These are phyloP conservation scores for Penicillium coffeae DNA, from an alignment of 495 filamentous ascomycete genomes.

Conservation along the genomic window DNA sequence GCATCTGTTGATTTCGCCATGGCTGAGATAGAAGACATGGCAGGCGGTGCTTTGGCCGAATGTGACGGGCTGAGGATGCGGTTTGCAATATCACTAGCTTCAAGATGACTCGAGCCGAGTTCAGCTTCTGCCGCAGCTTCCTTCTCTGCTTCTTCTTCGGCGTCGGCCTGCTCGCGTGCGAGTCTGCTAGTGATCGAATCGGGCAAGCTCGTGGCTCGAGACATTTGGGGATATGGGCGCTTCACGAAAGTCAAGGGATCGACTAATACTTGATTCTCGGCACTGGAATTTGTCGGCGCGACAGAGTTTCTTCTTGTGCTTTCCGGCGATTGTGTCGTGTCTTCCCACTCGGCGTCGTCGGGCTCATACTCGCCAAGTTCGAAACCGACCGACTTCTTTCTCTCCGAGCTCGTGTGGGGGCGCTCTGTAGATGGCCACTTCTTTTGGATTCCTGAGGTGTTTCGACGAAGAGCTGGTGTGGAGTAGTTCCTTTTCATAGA, in stretches of 20 bases:
- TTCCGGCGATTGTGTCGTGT: conserved; percentile 50
- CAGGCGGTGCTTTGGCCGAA: conserved; percentile 44
- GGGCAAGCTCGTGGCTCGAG: conserved; percentile 44
- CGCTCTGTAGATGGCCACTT: conserved; percentile 39
- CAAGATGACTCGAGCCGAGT: conserved; percentile 6
- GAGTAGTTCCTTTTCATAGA: conserved; percentile 47
- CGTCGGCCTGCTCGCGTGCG: conserved; percentile 17
- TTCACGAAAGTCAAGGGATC: conserved; percentile 49
- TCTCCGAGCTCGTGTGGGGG: conserved; percentile 32
- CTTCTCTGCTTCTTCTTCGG: conserved; percentile 22
- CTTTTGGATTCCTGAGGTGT: conserved; percentile 32
- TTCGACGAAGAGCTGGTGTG: conserved; percentile 39
- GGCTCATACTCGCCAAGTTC: conserved; percentile 44
- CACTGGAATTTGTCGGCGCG: conserved; percentile 37
- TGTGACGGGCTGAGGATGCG: conserved; percentile 40
- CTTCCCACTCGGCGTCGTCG: conserved; percentile 49
- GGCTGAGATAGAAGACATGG: conserved; percentile 49
- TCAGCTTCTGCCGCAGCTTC: conserved; percentile 18
- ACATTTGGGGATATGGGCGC: conserved; percentile 41
- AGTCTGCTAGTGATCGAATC: conserved; percentile 39
- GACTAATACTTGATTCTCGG: conserved; percentile 40
- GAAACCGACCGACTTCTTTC: conserved; percentile 49
- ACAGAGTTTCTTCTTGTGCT: conserved; percentile 46
- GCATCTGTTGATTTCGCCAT: conserved; percentile 37
- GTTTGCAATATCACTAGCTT: conserved; percentile 37